phyloP scores from a whole-genome alignment of 768 basidiomycete species.

The Lentinula lateritia region DNA sequence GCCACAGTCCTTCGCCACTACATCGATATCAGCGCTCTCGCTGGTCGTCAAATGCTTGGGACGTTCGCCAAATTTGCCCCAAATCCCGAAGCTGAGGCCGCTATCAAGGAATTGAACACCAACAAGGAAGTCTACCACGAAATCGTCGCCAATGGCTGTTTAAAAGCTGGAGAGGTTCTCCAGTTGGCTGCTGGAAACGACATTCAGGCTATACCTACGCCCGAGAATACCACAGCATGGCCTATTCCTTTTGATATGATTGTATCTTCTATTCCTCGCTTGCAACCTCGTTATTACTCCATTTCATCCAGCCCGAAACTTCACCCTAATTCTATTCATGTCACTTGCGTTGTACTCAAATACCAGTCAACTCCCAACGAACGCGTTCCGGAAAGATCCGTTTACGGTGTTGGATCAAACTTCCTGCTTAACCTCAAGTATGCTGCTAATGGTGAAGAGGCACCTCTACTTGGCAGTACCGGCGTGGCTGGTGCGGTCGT shows the following conservation, averaged over 20 bases:
- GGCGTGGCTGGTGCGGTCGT: conserved; percentile 34
- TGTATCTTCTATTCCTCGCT: conserved; percentile 86
- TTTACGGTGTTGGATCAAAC: conserved; percentile 91
- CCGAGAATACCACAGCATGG: conserved; percentile 82
- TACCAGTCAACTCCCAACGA: conserved; percentile 66
- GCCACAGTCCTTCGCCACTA: conserved; percentile 92
- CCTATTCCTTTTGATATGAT: conserved; percentile 94
- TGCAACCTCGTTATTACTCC: conserved; percentile 97
- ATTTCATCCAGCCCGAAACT: conserved; percentile 97
- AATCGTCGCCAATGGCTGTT: conserved; percentile 74
- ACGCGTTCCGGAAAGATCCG: conserved; percentile 53
- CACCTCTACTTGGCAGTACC: conserved; percentile 33
- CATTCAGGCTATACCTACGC: conserved; percentile 45
- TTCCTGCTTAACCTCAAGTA: conserved; percentile 91
- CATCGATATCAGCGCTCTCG: conserved; percentile 92
- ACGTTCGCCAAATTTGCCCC: conserved; percentile 87
- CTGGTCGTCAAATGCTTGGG: conserved; percentile 90
- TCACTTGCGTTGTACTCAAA: conserved; percentile 93
- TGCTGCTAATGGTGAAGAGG: conserved; percentile 55
- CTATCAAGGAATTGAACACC: conserved; percentile 70
- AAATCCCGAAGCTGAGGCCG: conserved; percentile 64
- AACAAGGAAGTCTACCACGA: conserved; percentile 84
- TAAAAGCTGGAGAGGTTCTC: conserved; percentile 91
- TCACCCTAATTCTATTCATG: conserved; percentile 83
- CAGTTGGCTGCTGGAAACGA: conserved; percentile 86